Evolutionary conservation across 345 rosid species (phyloP), one percentile per base, ranked within the genome.

Genomic region (Limnanthes douglasii): DNA sequence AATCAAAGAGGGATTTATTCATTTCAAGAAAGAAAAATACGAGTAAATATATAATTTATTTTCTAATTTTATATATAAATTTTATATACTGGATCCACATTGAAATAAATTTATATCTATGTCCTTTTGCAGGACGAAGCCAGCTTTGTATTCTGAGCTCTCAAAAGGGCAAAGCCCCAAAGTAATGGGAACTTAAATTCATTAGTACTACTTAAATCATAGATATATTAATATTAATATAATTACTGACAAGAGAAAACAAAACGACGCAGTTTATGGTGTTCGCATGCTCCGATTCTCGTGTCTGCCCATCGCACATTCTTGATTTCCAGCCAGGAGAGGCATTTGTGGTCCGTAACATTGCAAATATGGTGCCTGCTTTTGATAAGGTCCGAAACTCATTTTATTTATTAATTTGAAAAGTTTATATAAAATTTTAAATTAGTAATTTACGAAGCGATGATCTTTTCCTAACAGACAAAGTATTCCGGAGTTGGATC

Each of bases 121-220:
- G 3, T 18, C 17, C 12, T 45, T 47, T 29, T 45, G 43, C 75
- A 90, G 98, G 13, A 69, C 63, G 51, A 78, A 70, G 40, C 93
- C 94, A 9, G 74, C 62, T 38, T 58, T 90, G 62, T 64, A 60
- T 25, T 46, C 47, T 42, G 94, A 84, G 41, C 88, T 90, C 33
- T 68, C 96, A 47, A 73, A 73, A 60, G 98, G 98, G 44, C 98
- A 90, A 45, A 63, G 80, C 64, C 98, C 98, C 17, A 73, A 71
- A 83, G 95, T 83, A 53, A 21, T 11, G n/a, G 11, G 4, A 21
- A 27, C 25, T 4, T 2, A n/a, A n/a, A n/a, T n/a, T n/a, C n/a
- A n/a, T n/a, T n/a, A n/a, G n/a, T n/a, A 5, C 9, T 11, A 11
- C 10, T 10, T 14, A 1, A 2, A 33, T 11, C 0, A 10, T 15